Conservation (phyloP, 345 rosid genomes). For the Pistacia atlantica region DNA sequence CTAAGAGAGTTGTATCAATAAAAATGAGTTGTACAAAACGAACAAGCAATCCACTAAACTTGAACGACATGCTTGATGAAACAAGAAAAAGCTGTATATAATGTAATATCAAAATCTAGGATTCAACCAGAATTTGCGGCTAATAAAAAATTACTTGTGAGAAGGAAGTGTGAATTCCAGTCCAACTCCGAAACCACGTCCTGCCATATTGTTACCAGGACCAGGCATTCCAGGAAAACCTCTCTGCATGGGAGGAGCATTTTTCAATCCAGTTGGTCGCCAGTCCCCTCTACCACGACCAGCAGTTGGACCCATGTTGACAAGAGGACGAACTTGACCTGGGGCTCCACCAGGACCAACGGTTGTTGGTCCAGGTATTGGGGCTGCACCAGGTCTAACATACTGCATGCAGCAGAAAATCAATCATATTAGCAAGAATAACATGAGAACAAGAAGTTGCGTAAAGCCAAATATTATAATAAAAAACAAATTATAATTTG, state of each 20-base stretch:
- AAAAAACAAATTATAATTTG: not conserved
- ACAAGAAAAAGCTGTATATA: no score
- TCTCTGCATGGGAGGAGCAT: slow-evolving; percentile 72
- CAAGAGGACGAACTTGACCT: slow-evolving; percentile 80
- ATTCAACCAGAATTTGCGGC: slow-evolving; percentile 8
- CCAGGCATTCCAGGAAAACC: slow-evolving; percentile 62
- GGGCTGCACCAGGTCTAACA: slow-evolving; percentile 94
- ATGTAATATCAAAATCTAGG: no score
- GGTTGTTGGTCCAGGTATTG: slow-evolving; percentile 65
- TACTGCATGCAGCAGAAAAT: slow-evolving; percentile 67
- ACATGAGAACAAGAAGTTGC: slow-evolving; percentile 22
- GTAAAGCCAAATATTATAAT: slow-evolving; percentile 18
- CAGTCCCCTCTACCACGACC: slow-evolving; percentile 98
- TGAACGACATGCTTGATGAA: no score
- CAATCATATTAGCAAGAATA: slow-evolving; percentile 17
- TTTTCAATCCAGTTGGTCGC: slow-evolving; percentile 78
- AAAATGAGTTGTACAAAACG: no score
- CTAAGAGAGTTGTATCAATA: no score
- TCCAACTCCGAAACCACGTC: slow-evolving; percentile 77
- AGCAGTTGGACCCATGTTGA: slow-evolving; percentile 55
- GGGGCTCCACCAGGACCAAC: slow-evolving; percentile 57
- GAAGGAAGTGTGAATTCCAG: slow-evolving; percentile 97
- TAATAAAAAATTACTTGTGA: slow-evolving; percentile 72
- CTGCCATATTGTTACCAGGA: slow-evolving; percentile 66
- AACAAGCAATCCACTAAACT: no score